Percentiles rank a stretch among this genome's conserved stretches.
Evolutionary conservation across 257 asterid species (phyloP).

Genomic region (Gardenia jasminoides): DNA sequence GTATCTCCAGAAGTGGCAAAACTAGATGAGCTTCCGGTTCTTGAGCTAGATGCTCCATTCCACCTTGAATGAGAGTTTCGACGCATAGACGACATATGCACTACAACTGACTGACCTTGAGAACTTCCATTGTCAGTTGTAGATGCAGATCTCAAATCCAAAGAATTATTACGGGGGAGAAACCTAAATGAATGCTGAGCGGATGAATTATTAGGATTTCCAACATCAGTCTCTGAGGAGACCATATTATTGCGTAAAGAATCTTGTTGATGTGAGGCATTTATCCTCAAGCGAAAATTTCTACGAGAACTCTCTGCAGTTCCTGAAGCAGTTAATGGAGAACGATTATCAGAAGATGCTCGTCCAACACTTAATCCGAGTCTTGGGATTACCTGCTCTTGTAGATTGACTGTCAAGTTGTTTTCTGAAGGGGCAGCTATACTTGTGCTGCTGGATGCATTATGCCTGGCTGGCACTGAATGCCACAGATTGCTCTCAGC

Average conservation of each 20-base stretch:
- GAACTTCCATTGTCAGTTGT: slow-evolving; percentile 32
- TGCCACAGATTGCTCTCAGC: slow-evolving; percentile 54
- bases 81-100: slow-evolving; percentile 38
- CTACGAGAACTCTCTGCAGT: slow-evolving; percentile 49
- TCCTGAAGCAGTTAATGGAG: slow-evolving; percentile 35
- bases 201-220: slow-evolving; percentile 40
- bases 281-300: slow-evolving; percentile 61
- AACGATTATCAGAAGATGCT: slow-evolving; percentile 36
- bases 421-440: slow-evolving; percentile 36
- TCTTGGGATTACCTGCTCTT: slow-evolving; percentile 57
- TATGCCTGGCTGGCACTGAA: slow-evolving; percentile 31
- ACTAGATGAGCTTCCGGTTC: slow-evolving; percentile 38
- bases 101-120: slow-evolving; percentile 31
- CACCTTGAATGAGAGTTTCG: slow-evolving; percentile 52
- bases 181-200: slow-evolving; percentile 40
- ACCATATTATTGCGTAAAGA: slow-evolving; percentile 26
- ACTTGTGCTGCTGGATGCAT: slow-evolving; percentile 26
- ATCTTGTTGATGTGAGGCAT: slow-evolving; percentile 56
- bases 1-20: slow-evolving; percentile 28
- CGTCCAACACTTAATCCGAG: slow-evolving; percentile 57
- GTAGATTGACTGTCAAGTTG: slow-evolving; percentile 25
- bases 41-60: slow-evolving; percentile 55
- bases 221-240: slow-evolving; percentile 32
- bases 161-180: slow-evolving; percentile 35
- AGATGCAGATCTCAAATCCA: slow-evolving; percentile 41